Evolutionary conservation across 768 basidiomycete genomes (phyloP).

Genomic region (Mycena rosella): DNA sequence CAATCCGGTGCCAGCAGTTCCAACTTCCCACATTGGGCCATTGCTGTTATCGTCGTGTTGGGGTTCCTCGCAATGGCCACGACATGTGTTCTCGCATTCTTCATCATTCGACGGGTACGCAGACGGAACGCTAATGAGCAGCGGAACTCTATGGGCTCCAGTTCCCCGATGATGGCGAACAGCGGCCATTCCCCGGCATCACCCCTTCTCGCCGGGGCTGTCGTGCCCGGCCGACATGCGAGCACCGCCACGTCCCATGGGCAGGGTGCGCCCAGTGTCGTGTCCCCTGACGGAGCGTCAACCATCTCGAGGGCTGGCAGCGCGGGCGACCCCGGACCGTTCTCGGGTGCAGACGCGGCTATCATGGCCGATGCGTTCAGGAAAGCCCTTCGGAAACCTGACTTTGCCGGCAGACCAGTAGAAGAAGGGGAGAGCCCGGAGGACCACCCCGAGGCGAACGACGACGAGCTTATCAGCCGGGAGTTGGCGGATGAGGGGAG

Average conservation of each 20-base stretch:
- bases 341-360: conserved; percentile 89
- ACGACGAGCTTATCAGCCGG: conserved; percentile 66
- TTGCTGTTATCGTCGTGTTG: conserved; percentile 89
- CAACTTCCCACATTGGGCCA: conserved; percentile 89
- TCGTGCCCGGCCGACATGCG: conserved; percentile 43
- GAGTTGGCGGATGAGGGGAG: conserved; percentile 92
- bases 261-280: conserved; percentile 55
- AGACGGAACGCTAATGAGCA: conserved; percentile 61
- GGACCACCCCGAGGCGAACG: conserved; percentile 48
- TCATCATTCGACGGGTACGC: conserved; percentile 79
- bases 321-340: conserved; percentile 74
- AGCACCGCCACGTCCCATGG: conserved; percentile 48
- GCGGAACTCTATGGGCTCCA: conserved; percentile 82
- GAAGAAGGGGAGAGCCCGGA: conserved; percentile 81
- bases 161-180: conserved; percentile 87
- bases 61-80: conserved; percentile 87
- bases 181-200: conserved; percentile 61
- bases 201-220: conserved; percentile 58
- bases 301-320: conserved; percentile 73
- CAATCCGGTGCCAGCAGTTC: conserved; percentile 54
- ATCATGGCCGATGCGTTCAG: conserved; percentile 95
- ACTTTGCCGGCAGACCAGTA: conserved; percentile 77
- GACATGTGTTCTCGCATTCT: conserved; percentile 74
- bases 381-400: conserved; percentile 88
- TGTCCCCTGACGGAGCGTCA: conserved; percentile 81